Conservation (phyloP, 2,329 filamentous ascomycete species). For the Sporothrix humicola region DNA sequence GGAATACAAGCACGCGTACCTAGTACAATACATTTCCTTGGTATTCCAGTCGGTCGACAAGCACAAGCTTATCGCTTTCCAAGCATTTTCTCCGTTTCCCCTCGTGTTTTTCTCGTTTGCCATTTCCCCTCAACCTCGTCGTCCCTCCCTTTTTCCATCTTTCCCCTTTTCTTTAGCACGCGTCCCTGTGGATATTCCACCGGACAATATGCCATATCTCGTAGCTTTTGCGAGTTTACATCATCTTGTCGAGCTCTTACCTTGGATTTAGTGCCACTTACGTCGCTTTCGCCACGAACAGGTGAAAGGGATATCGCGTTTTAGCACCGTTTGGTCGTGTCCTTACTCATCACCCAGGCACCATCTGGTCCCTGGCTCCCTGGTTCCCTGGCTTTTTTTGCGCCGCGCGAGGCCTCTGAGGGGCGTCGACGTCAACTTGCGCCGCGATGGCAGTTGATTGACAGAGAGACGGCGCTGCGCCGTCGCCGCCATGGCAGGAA, state of each 20-base stretch:
- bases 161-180: not conserved
- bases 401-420: conserved; percentile 12
- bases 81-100: no score
- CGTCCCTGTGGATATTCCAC: not conserved
- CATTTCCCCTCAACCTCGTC: not conserved
- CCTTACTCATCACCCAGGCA: conserved; percentile 20
- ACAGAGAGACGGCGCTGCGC: not conserved
- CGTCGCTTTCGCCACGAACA: not conserved
- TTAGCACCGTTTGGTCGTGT: not conserved
- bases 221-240: no score
- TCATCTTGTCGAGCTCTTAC: no score
- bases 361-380: not conserved
- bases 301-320: not conserved
- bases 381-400: no score
- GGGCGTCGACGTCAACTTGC: not conserved
- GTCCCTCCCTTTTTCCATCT: not conserved
- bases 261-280: not conserved
- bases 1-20: no score
- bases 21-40: not conserved
- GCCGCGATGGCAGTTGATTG: not conserved
- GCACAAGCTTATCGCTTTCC: no score
- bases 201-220: not conserved
- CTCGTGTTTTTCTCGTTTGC: not conserved
- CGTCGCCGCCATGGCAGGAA: not conserved
- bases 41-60: not conserved